Evolutionary conservation across 2,329 filamentous ascomycete genomes (phyloP), one percentile per base, ranked within the genome.

Genomic region (Chaetomium sp.): DNA sequence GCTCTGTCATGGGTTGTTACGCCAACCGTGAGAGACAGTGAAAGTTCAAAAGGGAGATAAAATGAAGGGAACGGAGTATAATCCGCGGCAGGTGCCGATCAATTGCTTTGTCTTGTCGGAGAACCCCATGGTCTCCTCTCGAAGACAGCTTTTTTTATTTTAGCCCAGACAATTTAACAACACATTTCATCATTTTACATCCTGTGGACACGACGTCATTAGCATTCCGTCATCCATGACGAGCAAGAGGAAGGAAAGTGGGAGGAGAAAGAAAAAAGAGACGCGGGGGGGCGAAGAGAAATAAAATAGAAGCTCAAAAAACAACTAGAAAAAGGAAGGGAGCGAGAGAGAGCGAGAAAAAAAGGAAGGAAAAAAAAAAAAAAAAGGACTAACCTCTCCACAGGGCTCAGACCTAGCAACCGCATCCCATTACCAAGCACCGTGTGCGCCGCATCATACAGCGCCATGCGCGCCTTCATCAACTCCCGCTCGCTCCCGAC

Each of bases 341-440:
- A 27, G 19, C 19, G 19, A 27, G 19, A 27, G 19, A 27, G 19
- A 27, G 19, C 11, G 6, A 27, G 45, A 11, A 14, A 32, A 19
- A 33, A 40, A n/a, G 45, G 14, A 32, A 34, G 35, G 4, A 37
- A 14, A 37, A 5, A 4, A 6, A 10, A 27, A 48, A 3, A 14
- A 14, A 47, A n/a, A n/a, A 12, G 12, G 12, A 61, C 64, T 56
- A 53, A 67, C 73, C 83, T 76, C 68, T 92, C 85, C 48, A 95
- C 86, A 8, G 90, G 90, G 52, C 77, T 84, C 69, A 95, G 74
- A 1, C 90, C 90, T 61, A 95, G 75, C 64, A 95, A 71, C 60
- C 80, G 79, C 90, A 95, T 95, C 59, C 88, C 90, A 70, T 94
- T 95, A 65, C 80, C 79, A 60, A 95, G 75, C 38, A 92, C 88